Conservation (phyloP, 2,329 filamentous ascomycete species). For the Epichloe bromicola region DNA sequence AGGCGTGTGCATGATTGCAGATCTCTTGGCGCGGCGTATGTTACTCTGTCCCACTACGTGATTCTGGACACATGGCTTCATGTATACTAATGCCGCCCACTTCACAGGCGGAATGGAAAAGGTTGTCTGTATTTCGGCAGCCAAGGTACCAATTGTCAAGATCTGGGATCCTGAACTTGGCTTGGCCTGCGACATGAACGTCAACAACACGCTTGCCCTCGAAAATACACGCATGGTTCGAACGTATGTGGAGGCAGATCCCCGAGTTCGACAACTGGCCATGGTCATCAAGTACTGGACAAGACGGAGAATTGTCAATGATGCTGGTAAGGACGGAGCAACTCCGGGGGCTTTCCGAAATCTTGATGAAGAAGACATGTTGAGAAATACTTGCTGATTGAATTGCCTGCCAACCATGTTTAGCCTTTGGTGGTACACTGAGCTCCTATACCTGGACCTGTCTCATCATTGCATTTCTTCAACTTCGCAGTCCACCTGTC, state of each 20-base stretch:
- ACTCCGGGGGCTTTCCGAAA: not conserved
- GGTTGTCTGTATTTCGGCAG: conserved; percentile 85
- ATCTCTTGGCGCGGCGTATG: conserved; percentile 74
- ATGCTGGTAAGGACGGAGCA: conserved; percentile 56
- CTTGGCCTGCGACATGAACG: conserved; percentile 93
- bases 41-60: conserved; percentile 6
- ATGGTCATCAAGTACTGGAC: conserved; percentile 99
- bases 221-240: conserved; percentile 98
- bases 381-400: conserved; percentile 10
- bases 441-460: conserved; percentile 99
- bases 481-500: conserved; percentile 72
- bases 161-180: conserved; percentile 91
- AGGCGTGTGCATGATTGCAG: conserved; percentile 80
- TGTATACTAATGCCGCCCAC: not conserved
- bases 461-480: conserved; percentile 91
- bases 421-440: conserved; percentile 82
- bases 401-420: not conserved
- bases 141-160: conserved; percentile 97
- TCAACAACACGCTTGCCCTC: conserved; percentile 89
- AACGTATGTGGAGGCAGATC: conserved; percentile 88
- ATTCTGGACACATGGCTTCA: not conserved
- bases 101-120: conserved; percentile 84
- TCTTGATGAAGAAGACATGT: not conserved
- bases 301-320: conserved; percentile 80
- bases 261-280: conserved; percentile 77